Conservation (phyloP, 257 asterid species). For the Thymus quinquecostatus region DNA sequence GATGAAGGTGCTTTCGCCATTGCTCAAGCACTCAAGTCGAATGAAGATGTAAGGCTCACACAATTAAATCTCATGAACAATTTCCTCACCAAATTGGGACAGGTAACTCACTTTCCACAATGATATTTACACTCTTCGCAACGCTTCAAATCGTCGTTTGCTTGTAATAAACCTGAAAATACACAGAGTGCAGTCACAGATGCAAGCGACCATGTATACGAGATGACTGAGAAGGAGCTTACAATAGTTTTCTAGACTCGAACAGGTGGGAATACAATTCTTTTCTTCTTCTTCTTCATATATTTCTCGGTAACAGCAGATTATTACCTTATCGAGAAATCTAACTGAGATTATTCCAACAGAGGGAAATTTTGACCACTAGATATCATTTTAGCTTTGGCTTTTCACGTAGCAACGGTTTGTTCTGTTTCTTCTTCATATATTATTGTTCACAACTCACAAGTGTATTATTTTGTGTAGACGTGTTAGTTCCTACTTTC, state of each 20-base stretch:
- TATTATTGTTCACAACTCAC: too few relatives aligned
- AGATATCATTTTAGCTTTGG: constrained; percentile 26
- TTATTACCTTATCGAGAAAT: constrained; percentile 17
- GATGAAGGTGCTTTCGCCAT: constrained; percentile 93
- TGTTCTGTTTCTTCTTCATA: neutral
- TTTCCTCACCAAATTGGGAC: constrained; percentile 92
- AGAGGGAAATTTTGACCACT: constrained; percentile 44
- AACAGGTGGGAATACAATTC: constrained; percentile 5
- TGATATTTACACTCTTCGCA: neutral
- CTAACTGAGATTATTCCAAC: constrained; percentile 19
- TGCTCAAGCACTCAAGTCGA: constrained; percentile 93
- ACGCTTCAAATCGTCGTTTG: neutral
- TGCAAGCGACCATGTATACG: constrained; percentile 88
- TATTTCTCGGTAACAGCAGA: constrained; percentile 5
- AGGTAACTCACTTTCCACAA: constrained; percentile 45
- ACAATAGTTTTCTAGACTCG: constrained; percentile 61
- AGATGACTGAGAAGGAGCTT: constrained; percentile 94
- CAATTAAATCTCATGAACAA: constrained; percentile 82
- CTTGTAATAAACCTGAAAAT: constrained; percentile 30
- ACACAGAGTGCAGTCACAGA: constrained; percentile 93
- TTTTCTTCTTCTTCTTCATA: neutral
- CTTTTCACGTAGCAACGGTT: neutral
- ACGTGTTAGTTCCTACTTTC: too few relatives aligned
- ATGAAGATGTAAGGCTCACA: constrained; percentile 83
- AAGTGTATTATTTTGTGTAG: too few relatives aligned